phyloP scores from a whole-genome alignment of 306 rosid genomes.

The Quercus aquifolioides region DNA sequence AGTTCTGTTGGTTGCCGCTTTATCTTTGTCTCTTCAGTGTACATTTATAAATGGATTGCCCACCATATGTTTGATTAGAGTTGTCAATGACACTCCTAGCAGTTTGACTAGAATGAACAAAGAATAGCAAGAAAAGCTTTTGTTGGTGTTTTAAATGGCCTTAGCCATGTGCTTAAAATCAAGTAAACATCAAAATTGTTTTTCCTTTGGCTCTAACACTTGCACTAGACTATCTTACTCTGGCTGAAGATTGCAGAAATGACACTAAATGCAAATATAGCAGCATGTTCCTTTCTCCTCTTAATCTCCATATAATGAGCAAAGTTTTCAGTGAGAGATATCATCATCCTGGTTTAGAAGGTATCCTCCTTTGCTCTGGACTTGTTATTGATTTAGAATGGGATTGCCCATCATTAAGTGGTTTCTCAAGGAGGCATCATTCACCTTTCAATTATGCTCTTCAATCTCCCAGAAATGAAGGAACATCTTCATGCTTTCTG shows the following conservation, averaged over 20 bases:
- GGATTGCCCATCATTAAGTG: slow-evolving; percentile 26
- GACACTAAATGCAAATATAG: slow-evolving; percentile 25
- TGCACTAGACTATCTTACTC: slow-evolving; percentile 24
- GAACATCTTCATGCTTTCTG: too few species aligned
- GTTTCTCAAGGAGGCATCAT: slow-evolving; percentile 6
- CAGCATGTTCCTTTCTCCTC: slow-evolving; percentile 28
- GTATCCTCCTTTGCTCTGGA: slow-evolving; percentile 39
- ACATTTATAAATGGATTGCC: too few species aligned
- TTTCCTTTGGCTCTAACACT: slow-evolving; percentile 28
- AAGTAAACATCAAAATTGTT: background rate
- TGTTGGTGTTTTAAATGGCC: too few species aligned
- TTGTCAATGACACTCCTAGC: too few species aligned
- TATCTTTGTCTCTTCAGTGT: too few species aligned
- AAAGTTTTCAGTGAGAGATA: slow-evolving; percentile 21
- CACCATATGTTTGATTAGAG: too few species aligned
- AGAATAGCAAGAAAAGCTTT: too few species aligned
- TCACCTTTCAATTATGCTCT: too few species aligned
- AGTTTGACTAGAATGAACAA: too few species aligned
- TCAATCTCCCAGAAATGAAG: too few species aligned
- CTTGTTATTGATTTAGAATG: slow-evolving; percentile 28
- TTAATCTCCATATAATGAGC: slow-evolving; percentile 29
- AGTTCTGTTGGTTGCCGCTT: too few species aligned
- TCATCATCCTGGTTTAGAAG: slow-evolving; percentile 29
- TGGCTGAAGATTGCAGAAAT: slow-evolving; percentile 23
- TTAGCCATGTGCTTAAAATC: too few species aligned